phyloP scores from a whole-genome alignment of 768 basidiomycete genomes.

The Neoboletus subvelutipes region DNA sequence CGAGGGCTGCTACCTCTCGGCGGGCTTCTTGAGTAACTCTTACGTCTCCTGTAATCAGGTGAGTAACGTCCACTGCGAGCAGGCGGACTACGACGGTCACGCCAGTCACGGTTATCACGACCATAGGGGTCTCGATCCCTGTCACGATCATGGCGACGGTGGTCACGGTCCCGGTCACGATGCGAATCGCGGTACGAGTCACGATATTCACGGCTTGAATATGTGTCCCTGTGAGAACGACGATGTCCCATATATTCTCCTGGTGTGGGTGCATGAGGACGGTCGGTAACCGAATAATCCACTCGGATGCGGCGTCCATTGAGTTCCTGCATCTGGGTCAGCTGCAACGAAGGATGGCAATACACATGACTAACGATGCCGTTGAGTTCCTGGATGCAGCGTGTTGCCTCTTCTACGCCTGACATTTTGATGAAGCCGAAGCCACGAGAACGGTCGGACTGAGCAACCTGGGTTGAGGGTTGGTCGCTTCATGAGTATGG shows the following conservation, averaged over 20 bases:
- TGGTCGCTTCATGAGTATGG: not conserved
- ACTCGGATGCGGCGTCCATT: slow-evolving; percentile 96
- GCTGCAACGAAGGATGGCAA: not conserved
- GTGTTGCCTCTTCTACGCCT: slow-evolving; percentile 79
- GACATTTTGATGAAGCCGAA: slow-evolving; percentile 98
- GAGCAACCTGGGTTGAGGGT: slow-evolving; percentile 25
- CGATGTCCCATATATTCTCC: slow-evolving; percentile 98
- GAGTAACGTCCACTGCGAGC: slow-evolving; percentile 69
- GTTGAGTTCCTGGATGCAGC: slow-evolving; percentile 89
- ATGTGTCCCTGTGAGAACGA: slow-evolving; percentile 51
- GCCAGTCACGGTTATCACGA: slow-evolving; percentile 72
- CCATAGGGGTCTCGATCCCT: slow-evolving; percentile 64
- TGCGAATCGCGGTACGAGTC: slow-evolving; percentile 44
- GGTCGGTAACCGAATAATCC: slow-evolving; percentile 92
- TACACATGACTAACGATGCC: slow-evolving; percentile 65
- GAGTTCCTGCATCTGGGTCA: slow-evolving; percentile 59
- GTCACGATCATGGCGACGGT: slow-evolving; percentile 42
- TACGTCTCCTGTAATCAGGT: slow-evolving; percentile 72
- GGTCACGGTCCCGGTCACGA: slow-evolving; percentile 49
- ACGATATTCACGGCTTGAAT: slow-evolving; percentile 44
- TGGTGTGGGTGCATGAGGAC: slow-evolving; percentile 93
- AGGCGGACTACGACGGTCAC: slow-evolving; percentile 76
- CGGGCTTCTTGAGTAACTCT: slow-evolving; percentile 79
- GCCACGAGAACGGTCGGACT: slow-evolving; percentile 95
- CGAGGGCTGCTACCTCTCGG: slow-evolving; percentile 67